These are phyloP conservation scores for Chamaenerion angustifolium DNA, from an alignment of 345 rosid species.

Conservation along the genomic window DNA sequence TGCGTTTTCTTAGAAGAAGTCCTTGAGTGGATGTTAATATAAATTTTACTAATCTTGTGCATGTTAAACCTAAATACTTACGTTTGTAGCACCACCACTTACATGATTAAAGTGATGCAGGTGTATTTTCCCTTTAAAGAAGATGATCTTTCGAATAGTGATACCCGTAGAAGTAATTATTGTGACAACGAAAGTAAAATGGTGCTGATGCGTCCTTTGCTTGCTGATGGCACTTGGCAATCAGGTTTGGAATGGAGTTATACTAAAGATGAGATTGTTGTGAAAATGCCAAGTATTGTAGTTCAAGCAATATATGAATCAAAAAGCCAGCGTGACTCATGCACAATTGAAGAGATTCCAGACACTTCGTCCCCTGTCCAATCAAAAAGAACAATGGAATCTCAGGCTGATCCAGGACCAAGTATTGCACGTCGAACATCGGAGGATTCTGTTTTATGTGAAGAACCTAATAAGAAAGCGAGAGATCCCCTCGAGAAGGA, in stretches of 20 bases:
- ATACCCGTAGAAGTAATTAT: constrained; percentile 5
- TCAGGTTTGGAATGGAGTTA: constrained; percentile 7
- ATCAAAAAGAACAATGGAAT: constrained; percentile 8
- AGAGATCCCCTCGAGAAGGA: constrained; percentile 9
- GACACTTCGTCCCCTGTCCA: background rate
- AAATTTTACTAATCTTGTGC: no score
- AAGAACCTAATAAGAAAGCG: constrained; percentile 11
- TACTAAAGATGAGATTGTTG: background rate
- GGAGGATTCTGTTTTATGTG: constrained; percentile 5
- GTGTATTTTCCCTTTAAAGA: constrained; percentile 13
- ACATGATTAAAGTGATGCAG: constrained; percentile 16
- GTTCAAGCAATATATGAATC: constrained; percentile 1
- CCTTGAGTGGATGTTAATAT: no score
- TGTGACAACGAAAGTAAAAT: constrained; percentile 7
- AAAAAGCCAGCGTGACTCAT: constrained; percentile 2
- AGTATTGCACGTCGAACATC: constrained; percentile 5
- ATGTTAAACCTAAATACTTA: no score
- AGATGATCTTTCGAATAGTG: constrained; percentile 10
- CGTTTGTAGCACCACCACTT: background rate
- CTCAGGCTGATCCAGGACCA: constrained; percentile 14
- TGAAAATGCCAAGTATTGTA: background rate
- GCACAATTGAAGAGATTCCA: constrained; percentile 5
- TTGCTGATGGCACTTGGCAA: constrained; percentile 17
- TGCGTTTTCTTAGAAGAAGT: background rate
- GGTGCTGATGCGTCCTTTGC: constrained; percentile 11